phyloP scores from a whole-genome alignment of 352 stramenopile genomes.

The Plasmopara halstedii region DNA sequence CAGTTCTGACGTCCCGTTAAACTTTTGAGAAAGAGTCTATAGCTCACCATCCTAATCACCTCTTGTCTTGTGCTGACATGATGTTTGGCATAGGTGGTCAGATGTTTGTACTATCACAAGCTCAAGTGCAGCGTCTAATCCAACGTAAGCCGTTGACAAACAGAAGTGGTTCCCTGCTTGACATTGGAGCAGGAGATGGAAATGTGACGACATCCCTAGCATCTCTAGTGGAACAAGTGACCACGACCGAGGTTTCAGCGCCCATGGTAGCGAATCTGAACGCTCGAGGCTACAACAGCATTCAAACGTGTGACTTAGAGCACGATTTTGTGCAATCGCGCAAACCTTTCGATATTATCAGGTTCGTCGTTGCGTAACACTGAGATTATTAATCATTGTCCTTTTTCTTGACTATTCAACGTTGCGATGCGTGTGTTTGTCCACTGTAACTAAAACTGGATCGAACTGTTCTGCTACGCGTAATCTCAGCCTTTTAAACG shows the following conservation, averaged over 20 bases:
- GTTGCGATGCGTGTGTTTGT: slow-evolving; percentile 20
- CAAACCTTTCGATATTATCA: slow-evolving; percentile 77
- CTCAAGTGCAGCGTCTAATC: slow-evolving; percentile 63
- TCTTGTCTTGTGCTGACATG: neutral
- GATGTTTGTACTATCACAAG: slow-evolving; percentile 81
- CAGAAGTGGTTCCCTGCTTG: slow-evolving; percentile 42
- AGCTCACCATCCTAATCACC: slow-evolving; percentile 10
- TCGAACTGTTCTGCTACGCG: slow-evolving; percentile 1
- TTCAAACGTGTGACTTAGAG: slow-evolving; percentile 61
- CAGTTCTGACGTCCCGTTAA: too few species aligned
- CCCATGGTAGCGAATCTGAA: slow-evolving; percentile 79
- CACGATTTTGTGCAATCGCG: slow-evolving; percentile 57
- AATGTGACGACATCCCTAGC: slow-evolving; percentile 76
- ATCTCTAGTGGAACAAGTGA: slow-evolving; percentile 63
- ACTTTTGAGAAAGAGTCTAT: too few species aligned
- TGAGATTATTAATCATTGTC: slow-evolving; percentile 2
- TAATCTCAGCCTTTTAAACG: slow-evolving; percentile 59
- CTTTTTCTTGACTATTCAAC: slow-evolving; percentile 20
- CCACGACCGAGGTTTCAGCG: slow-evolving; percentile 64
- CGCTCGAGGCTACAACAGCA: slow-evolving; percentile 64
- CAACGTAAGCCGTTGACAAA: slow-evolving; percentile 28
- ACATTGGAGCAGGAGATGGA: slow-evolving; percentile 78
- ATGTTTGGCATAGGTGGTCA: slow-evolving; percentile 44
- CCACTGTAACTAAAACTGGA: slow-evolving; percentile 17
- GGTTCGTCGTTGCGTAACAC: slow-evolving; percentile 25